These are phyloP conservation scores for Argentina anserina DNA, from an alignment of 306 rosid genomes.

Conservation along the genomic window DNA sequence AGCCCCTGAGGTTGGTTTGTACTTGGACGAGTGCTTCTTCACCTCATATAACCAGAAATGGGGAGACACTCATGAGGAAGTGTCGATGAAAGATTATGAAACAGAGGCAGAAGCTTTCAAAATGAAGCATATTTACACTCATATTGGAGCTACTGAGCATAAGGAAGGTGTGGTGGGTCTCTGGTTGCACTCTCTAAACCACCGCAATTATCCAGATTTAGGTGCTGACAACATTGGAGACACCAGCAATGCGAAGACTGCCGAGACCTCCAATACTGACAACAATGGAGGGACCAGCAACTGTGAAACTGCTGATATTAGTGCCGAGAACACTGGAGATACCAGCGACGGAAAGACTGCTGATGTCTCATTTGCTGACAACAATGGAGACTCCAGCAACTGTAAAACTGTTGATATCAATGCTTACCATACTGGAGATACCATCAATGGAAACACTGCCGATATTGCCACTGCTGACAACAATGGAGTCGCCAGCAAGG, in stretches of 20 bases:
- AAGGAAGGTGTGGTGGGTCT: slow-evolving; percentile 83
- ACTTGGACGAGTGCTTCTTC: slow-evolving; percentile 84
- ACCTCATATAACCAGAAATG: slow-evolving; percentile 86
- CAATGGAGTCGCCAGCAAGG: background rate
- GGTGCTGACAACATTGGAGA: slow-evolving; percentile 26
- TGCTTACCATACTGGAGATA: background rate
- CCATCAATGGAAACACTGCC: background rate
- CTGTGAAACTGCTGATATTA: background rate
- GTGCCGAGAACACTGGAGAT: background rate
- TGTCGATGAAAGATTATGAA: slow-evolving; percentile 71
- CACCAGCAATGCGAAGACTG: slow-evolving; percentile 11
- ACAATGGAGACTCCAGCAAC: background rate
- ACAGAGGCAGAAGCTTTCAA: slow-evolving; percentile 79
- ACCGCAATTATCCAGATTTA: slow-evolving; percentile 81
- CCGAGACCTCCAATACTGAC: background rate
- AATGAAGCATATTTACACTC: slow-evolving; percentile 75
- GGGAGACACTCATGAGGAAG: slow-evolving; percentile 85
- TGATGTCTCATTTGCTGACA: background rate
- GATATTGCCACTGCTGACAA: background rate
- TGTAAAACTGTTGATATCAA: background rate
- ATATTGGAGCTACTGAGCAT: slow-evolving; percentile 67
- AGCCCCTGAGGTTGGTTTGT: slow-evolving; percentile 96
- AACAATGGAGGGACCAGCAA: background rate
- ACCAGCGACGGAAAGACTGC: background rate
- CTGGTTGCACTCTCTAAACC: slow-evolving; percentile 92